Evolutionary conservation across 2,329 filamentous ascomycete genomes (phyloP).

Genomic region (Xylaria sp.): DNA sequence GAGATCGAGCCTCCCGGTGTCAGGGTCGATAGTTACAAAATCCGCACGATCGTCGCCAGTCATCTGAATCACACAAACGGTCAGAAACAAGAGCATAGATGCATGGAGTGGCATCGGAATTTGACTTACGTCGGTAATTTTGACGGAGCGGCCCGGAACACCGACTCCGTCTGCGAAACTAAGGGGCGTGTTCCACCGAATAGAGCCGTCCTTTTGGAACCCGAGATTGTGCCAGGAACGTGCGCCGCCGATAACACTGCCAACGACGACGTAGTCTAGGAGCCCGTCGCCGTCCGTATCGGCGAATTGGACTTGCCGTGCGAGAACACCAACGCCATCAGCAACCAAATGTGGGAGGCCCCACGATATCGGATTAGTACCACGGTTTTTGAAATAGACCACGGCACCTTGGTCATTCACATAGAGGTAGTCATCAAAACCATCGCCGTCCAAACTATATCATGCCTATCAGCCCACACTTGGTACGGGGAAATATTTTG

Average conservation of each 20-base stretch:
- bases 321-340: background rate
- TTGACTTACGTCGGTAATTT: background rate
- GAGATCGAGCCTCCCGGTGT: background rate
- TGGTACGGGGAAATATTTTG: no score
- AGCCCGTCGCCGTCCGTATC: background rate
- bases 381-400: background rate
- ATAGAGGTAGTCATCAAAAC: background rate
- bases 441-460: background rate
- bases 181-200: background rate
- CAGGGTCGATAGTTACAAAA: background rate
- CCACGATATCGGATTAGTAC: background rate
- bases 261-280: background rate
- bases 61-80: background rate
- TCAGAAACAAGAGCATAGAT: background rate
- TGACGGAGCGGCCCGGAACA: background rate
- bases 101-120: background rate
- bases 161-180: background rate
- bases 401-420: background rate
- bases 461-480: background rate
- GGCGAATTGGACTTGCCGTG: background rate
- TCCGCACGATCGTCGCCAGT: background rate
- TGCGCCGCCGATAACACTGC: background rate
- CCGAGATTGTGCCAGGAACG: background rate
- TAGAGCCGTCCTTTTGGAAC: background rate
- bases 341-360: background rate